Evolutionary conservation across 2,329 filamentous ascomycete genomes (phyloP), one percentile per base, ranked within the genome.

Genomic region (Alternaria arborescens): DNA sequence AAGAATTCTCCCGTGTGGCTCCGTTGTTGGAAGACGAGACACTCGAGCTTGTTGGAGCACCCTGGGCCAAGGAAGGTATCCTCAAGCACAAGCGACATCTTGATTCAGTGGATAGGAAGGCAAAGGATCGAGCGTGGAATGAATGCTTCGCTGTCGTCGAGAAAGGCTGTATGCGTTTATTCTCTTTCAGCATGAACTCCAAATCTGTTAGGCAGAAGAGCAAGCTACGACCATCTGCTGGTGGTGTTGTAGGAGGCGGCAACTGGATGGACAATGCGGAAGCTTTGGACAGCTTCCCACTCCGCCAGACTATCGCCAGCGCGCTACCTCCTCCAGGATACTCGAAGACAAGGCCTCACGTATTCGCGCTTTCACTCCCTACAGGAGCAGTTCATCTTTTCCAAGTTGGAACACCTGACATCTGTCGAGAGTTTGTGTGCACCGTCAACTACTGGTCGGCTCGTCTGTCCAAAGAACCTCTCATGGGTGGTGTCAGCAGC

Each of bases 211-310:
- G 89, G 34, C 86, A 88, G 68, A 93, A 92, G 77, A 84, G 80
- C 64, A 88, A 87, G 64, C 82, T 78, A 73, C 83, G 85, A 52
- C 76, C 80, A 38, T 81, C 82, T 22, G 85, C 86, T 10, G 88
- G 87, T 12, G 87, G 89, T 28, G 86, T 91, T 7, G 95, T 98
- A 2, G 95, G 95, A 67, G 95, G 95, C 62, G 95, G 95, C 24
- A 98, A 99, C 78, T 99, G 95, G 95, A 94, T 94, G 78, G 94
- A 97, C 69, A 98, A 97, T 74, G 95, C 95, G 5, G 93, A 97
- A 66, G 92, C 89, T 66, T 84, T 97, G 10, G 94, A 92, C 70
- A 91, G 90, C 20, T 98, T 97, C 78, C 89, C 91, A 43, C 87
- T 99, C 8, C 88, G 94, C 20, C 94, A 98, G 77, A 96, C 94